Conservation (phyloP, 1,284 basidiomycete species). For the Puccinia triticina region DNA sequence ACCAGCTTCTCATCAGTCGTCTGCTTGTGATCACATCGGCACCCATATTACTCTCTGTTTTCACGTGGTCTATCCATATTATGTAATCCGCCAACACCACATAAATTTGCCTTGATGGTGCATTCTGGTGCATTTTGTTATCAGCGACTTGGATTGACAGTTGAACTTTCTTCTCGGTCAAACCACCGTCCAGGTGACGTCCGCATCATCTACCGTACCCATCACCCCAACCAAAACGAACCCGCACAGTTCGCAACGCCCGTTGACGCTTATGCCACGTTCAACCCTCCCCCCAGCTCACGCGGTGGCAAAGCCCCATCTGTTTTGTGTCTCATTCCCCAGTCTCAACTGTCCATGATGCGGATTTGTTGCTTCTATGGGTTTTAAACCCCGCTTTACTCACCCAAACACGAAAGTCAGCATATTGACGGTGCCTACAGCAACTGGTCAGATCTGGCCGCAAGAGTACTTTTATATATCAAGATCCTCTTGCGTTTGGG, state of each 20-base stretch:
- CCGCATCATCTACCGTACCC: neutral
- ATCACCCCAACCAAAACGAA: slow-evolving; percentile 10
- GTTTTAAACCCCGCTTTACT: neutral
- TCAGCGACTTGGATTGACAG: too few relatives aligned
- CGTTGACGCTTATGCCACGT: neutral
- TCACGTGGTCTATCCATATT: neutral
- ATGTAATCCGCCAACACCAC: neutral
- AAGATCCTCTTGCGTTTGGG: neutral
- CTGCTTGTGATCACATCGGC: neutral
- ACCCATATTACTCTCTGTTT: neutral
- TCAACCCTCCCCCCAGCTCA: slow-evolving; percentile 10
- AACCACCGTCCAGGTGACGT: neutral
- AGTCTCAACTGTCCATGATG: neutral
- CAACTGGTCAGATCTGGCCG: neutral
- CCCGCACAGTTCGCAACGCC: slow-evolving; percentile 10
- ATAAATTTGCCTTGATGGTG: neutral
- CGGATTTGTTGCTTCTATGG: neutral
- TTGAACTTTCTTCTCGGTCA: neutral
- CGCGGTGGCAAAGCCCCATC: neutral
- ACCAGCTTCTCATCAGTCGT: neutral
- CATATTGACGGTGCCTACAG: neutral
- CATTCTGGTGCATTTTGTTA: neutral
- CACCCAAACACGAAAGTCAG: neutral
- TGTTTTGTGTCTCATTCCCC: neutral
- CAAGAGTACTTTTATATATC: too few relatives aligned